phyloP scores from a whole-genome alignment of 2,329 filamentous ascomycete species.

The Colletotrichum eleusines region DNA sequence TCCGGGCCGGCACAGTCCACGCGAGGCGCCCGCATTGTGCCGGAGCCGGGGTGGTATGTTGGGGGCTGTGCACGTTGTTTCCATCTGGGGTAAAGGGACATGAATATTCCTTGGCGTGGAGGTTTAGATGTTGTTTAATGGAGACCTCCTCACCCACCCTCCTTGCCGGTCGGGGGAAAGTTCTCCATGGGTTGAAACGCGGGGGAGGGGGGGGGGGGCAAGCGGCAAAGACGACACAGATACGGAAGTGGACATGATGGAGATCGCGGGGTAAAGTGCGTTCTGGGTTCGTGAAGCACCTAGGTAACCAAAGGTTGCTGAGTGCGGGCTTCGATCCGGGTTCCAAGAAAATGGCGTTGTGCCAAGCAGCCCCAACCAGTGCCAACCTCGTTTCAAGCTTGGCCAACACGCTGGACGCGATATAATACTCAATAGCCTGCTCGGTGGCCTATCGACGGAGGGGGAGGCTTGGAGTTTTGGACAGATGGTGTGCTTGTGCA shows the following conservation, averaged over 20 bases:
- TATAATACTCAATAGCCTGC: background rate
- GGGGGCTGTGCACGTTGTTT: conserved; percentile 20
- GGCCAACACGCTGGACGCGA: conserved; percentile 3
- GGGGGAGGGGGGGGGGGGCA: background rate
- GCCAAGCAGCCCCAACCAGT: conserved; percentile 32
- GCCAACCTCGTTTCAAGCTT: conserved; percentile 30
- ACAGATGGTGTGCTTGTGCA: background rate
- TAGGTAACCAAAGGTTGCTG: conserved; percentile 13
- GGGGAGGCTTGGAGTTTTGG: background rate
- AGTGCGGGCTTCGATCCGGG: conserved; percentile 22
- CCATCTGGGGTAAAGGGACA: conserved; percentile 27
- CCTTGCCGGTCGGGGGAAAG: background rate
- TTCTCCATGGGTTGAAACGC: background rate
- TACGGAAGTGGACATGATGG: background rate
- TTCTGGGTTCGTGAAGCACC: conserved; percentile 21
- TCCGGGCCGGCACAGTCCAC: background rate
- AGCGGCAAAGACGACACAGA: background rate
- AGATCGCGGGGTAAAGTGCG: background rate
- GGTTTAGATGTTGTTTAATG: background rate
- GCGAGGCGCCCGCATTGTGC: conserved; percentile 17
- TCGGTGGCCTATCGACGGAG: background rate
- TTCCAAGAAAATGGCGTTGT: conserved; percentile 29
- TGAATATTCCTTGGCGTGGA: background rate
- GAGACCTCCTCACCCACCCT: background rate
- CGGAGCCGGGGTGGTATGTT: background rate